These are phyloP conservation scores for Xanthoconium stramineum DNA, from an alignment of 768 basidiomycete genomes.

Conservation along the genomic window DNA sequence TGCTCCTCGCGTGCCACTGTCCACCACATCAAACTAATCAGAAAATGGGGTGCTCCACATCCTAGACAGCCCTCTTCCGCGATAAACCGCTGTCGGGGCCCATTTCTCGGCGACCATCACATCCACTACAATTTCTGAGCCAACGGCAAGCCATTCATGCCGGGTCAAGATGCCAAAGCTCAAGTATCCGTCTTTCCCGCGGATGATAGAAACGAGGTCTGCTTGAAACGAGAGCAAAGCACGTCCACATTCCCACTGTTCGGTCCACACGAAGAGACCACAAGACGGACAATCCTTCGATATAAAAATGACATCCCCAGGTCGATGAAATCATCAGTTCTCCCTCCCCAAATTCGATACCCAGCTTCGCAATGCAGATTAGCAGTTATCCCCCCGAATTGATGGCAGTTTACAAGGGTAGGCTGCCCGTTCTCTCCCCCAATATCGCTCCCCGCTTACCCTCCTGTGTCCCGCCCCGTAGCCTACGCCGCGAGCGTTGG, in stretches of 20 bases:
- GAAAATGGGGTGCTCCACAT: not conserved
- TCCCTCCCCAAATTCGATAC: not conserved
- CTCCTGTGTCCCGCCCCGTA: not conserved
- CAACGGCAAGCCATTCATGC: not conserved
- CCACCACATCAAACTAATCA: not conserved
- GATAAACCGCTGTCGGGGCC: not conserved
- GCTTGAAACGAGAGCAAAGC: not conserved
- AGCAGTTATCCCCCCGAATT: conserved; percentile 7
- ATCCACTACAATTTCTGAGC: not conserved
- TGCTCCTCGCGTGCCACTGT: not conserved
- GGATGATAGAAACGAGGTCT: not conserved
- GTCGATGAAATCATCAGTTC: conserved; percentile 1
- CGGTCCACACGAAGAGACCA: not conserved
- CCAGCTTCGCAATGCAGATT: not conserved
- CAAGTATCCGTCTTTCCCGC: not conserved
- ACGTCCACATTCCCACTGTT: not conserved
- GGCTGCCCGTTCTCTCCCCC: not conserved
- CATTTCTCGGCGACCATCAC: not conserved
- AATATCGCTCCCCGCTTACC: not conserved
- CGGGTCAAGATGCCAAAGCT: not conserved
- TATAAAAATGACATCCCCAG: conserved; percentile 8
- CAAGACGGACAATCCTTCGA: not conserved
- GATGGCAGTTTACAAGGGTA: conserved; percentile 5
- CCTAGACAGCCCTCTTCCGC: not conserved
- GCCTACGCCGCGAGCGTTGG: conserved; percentile 9